Conservation (phyloP, 768 basidiomycete genomes). For the Kwoniella dejecticola region DNA sequence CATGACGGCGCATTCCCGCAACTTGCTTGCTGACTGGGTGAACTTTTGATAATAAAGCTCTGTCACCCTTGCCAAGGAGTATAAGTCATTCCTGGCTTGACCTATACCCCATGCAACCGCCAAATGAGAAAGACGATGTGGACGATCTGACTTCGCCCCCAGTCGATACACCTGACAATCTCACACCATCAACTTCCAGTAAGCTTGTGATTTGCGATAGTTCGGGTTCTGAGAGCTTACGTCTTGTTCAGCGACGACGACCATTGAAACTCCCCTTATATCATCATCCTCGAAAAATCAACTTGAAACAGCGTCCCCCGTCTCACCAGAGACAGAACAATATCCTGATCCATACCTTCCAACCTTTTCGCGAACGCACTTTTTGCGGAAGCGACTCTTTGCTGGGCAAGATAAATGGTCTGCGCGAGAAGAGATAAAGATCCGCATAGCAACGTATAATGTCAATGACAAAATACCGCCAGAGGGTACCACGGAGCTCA, state of each 20-base stretch:
- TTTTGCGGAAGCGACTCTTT: slow-evolving; percentile 37
- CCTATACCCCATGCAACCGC: slow-evolving; percentile 21
- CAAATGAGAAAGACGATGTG: slow-evolving; percentile 19
- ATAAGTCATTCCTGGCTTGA: slow-evolving; percentile 32
- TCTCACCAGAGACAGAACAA: slow-evolving; percentile 16
- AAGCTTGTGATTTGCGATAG: neutral
- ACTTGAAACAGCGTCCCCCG: neutral
- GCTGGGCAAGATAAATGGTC: slow-evolving; percentile 39
- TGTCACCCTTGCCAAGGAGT: slow-evolving; percentile 12
- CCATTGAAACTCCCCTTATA: slow-evolving; percentile 10
- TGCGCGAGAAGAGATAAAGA: slow-evolving; percentile 20
- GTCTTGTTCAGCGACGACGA: slow-evolving; percentile 3
- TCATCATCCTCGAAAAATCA: slow-evolving; percentile 2
- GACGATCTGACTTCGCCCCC: slow-evolving; percentile 16
- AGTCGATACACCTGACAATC: neutral
- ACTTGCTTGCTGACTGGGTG: too few species aligned
- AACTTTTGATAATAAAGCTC: slow-evolving; percentile 6
- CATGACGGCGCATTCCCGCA: too few species aligned
- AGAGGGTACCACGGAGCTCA: slow-evolving; percentile 31
- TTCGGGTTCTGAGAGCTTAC: neutral
- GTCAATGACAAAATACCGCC: slow-evolving; percentile 50
- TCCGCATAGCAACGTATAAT: slow-evolving; percentile 46
- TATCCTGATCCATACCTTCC: slow-evolving; percentile 35
- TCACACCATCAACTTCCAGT: slow-evolving; percentile 16
- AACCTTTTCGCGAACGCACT: slow-evolving; percentile 35